Conservation (phyloP, 495 filamentous ascomycete genomes). For the Penicillium goetzii region DNA sequence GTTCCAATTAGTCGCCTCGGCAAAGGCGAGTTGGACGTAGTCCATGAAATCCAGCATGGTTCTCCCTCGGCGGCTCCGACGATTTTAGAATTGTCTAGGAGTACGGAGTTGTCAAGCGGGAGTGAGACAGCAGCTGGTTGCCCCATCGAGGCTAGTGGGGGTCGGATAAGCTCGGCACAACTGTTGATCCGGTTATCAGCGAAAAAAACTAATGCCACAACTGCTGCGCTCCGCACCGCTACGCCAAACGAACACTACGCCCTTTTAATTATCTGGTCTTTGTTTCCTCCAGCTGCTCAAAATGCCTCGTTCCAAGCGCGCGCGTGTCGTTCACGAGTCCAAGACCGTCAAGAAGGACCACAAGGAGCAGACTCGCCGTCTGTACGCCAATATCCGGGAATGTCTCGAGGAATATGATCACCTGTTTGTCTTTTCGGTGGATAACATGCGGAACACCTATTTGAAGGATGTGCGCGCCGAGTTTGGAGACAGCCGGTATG, state of each 20-base stretch:
- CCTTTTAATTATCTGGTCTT: slow-evolving; percentile 5
- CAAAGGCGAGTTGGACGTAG: slow-evolving; percentile 92
- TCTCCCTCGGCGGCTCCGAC: slow-evolving; percentile 11
- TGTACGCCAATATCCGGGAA: slow-evolving; percentile 87
- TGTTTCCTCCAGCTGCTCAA: slow-evolving; percentile 36
- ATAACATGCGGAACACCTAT: slow-evolving; percentile 99
- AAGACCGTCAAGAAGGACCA: slow-evolving; percentile 87
- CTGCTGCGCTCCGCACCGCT: slow-evolving; percentile 8
- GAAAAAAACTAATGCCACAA: slow-evolving; percentile 34
- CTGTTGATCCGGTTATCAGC: slow-evolving; percentile 50
- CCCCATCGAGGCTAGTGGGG: slow-evolving; percentile 38
- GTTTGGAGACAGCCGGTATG: slow-evolving; percentile 81
- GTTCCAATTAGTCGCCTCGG: slow-evolving; percentile 84
- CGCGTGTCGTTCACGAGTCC: slow-evolving; percentile 83
- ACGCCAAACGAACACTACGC: slow-evolving; percentile 8
- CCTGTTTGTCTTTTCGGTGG: slow-evolving; percentile 89
- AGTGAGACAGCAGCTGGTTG: slow-evolving; percentile 35
- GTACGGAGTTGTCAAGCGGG: slow-evolving; percentile 6
- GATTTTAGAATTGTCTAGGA: background rate
- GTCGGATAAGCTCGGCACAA: slow-evolving; percentile 47
- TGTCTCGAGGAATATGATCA: slow-evolving; percentile 82
- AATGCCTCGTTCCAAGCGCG: slow-evolving; percentile 97
- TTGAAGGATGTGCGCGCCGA: slow-evolving; percentile 88
- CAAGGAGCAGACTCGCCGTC: slow-evolving; percentile 83
- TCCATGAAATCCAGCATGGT: slow-evolving; percentile 98